phyloP scores from a whole-genome alignment of 2,329 filamentous ascomycete genomes.

The Botryosphaeria dothidea region DNA sequence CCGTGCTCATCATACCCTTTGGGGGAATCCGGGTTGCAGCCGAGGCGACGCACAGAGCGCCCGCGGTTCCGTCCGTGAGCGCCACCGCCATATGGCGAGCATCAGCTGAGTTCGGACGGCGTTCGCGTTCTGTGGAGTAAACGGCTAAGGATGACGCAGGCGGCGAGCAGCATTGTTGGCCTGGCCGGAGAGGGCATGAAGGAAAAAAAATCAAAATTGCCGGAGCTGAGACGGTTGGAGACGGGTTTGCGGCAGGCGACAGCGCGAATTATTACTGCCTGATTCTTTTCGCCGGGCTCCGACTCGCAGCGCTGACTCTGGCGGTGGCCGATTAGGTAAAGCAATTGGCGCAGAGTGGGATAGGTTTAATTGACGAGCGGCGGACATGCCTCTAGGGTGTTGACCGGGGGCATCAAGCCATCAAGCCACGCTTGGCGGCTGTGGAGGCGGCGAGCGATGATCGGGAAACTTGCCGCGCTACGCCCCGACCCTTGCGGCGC shows the following conservation, averaged over 20 bases:
- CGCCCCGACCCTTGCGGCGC: not conserved
- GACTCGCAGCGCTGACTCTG: not conserved
- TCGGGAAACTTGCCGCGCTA: constrained; percentile 11
- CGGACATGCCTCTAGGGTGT: not conserved
- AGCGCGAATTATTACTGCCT: not conserved
- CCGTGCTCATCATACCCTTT: not conserved
- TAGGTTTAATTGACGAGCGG: constrained; percentile 12
- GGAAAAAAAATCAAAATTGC: not conserved
- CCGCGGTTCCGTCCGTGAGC: not conserved
- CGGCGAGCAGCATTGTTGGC: not conserved
- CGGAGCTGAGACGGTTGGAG: not conserved
- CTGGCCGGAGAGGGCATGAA: not conserved
- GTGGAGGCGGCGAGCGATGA: constrained; percentile 3
- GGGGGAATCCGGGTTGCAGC: not conserved
- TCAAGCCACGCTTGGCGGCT: constrained; percentile 5
- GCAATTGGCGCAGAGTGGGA: constrained; percentile 4
- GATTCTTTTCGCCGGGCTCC: not conserved
- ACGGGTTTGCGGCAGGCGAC: not conserved
- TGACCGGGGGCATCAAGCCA: not conserved
- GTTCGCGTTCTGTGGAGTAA: not conserved
- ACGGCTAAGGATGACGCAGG: not conserved
- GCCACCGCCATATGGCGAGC: constrained; percentile 13
- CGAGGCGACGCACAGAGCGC: not conserved
- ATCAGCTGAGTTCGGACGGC: constrained; percentile 5
- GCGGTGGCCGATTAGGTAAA: not conserved